Evolutionary conservation across 2,329 filamentous ascomycete species (phyloP), one percentile per base, ranked within the genome.

Genomic region (Neonectria magnoliae): DNA sequence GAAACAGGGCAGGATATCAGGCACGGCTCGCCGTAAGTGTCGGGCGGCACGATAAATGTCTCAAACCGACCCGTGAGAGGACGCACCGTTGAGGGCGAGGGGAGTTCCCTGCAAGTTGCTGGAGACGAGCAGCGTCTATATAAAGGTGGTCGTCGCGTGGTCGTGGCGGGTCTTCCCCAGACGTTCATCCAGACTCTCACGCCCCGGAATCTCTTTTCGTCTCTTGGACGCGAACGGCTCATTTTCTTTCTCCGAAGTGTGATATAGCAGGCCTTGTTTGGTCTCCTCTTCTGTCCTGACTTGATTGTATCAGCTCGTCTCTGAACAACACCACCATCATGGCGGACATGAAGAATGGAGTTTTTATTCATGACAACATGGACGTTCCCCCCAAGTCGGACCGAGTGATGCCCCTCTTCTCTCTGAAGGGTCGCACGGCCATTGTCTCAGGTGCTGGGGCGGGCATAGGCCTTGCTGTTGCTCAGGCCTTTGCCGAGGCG

Each of bases 381-480:
- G 76, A 75, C 33, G 70, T 81, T 3, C 82, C 84, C 42, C 82
- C 84, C 42, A 71, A 78, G 59, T 77, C 81, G 29, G 83, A 84
- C 60, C 81, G 85, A 48, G 84, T 92, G 62, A 76, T 92, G 75
- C 84, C 87, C 36, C 84, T 92, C 63, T 91, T 92, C 80, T 92
- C 90, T 6, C 82, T 93, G 56, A 89, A 89, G 74, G 90, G 89
- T 47, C 87, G 88, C 71, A 92, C 90, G 2, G 90, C 90, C 33
- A 90, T 93, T 68, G 85, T 93, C 45, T 87, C 89, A 2, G 91
- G 91, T 44, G 88, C 88, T 13, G 89, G 84, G 20, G 86, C 86
- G 27, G 90, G 91, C 36, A 91, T 93, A 68, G 91, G 91, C 45
- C 81, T 91, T 27, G 84, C 84, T 5, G 84, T 92, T 29, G 90